Evolutionary conservation across 2,329 filamentous ascomycete genomes (phyloP), one percentile per base, ranked within the genome.

Genomic region (Fusarium proliferatum): DNA sequence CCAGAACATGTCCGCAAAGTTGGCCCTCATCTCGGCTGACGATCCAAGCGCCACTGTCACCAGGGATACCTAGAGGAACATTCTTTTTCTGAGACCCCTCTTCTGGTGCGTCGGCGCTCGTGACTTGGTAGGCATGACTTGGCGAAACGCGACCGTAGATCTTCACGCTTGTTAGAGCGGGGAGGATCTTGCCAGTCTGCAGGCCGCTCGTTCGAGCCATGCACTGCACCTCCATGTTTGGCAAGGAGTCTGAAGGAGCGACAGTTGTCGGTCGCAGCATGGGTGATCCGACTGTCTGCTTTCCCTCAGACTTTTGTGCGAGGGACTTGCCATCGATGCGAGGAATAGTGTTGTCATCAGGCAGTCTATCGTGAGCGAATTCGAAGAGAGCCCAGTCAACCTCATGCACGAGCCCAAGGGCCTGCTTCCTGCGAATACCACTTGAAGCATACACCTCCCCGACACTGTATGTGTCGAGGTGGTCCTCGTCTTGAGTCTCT

Each of bases 311-410:
- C 56, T 53, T 55, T 60, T 69, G 69, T 53, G 52, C 61, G 3
- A 69, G 69, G 9, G 70, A 65, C 13, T 48, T 55, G 36, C 62
- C 64, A 28, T 71, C 41, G 23, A 79, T 68, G 49, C 76, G 60
- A 5, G 89, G 89, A 28, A 97, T 92, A 16, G 89, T 82, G 76
- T 98, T 98, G 67, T 90, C 88, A 1, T 88, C 85, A 6, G 96
- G 93, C 19, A 91, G 84, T 3, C 96, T 90, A 16, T 91, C 88
- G 8, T 91, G 86, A 16, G 92, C 86, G 72, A 98, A 94, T 74
- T 93, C 90, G 76, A 98, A 95, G 5, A 98, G 85, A 0, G 95
- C 95, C 96, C 96, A 98, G 81, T 98, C 96, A 49, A 98, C 95
- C 81, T 98, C 96, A 80, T 98, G 96, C 10, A 94, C 86, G 30